These are phyloP conservation scores for Reutealis trisperma DNA, from an alignment of 345 rosid genomes.

Conservation along the genomic window DNA sequence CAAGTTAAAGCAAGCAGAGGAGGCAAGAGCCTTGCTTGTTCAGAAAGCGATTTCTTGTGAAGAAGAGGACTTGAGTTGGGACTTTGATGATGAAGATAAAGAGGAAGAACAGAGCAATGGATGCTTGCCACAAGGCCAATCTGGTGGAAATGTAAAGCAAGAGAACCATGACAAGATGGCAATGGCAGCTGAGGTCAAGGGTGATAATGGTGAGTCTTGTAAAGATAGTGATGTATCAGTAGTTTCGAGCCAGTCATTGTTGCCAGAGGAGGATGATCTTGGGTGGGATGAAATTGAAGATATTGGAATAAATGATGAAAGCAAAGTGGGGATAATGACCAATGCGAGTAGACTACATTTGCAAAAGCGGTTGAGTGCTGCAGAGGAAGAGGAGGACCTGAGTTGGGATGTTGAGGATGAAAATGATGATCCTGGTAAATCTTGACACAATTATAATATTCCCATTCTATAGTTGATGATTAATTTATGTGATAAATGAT, in stretches of 20 bases:
- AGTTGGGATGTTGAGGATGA: conserved; percentile 90
- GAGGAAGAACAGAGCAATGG: conserved; percentile 15
- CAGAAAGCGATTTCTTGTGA: conserved; percentile 54
- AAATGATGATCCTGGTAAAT: conserved; percentile 28
- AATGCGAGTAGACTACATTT: conserved; percentile 41
- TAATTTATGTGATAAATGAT: neutral
- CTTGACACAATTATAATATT: neutral
- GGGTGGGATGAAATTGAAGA: conserved; percentile 91
- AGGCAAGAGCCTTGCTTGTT: conserved; percentile 65
- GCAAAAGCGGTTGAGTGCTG: conserved; percentile 47
- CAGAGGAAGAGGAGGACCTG: conserved; percentile 66
- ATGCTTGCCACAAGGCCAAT: conserved; percentile 11
- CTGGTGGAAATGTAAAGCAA: conserved; percentile 5
- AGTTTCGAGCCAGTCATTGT: conserved; percentile 56
- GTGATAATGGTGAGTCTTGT: conserved; percentile 39
- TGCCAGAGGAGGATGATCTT: conserved; percentile 62
- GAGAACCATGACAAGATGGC: conserved; percentile 21
- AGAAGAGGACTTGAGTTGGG: conserved; percentile 84
- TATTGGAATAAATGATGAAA: conserved; percentile 46
- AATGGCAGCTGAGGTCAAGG: conserved; percentile 13
- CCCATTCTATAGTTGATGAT: neutral
- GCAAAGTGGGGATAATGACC: conserved; percentile 23
- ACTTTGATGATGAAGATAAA: conserved; percentile 56
- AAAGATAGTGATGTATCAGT: conserved; percentile 70
- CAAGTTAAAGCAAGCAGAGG: conserved; percentile 62